Base-by-base conservation (phyloP, 495 filamentous ascomycete genomes). In the Aspergillus avenaceus region DNA sequence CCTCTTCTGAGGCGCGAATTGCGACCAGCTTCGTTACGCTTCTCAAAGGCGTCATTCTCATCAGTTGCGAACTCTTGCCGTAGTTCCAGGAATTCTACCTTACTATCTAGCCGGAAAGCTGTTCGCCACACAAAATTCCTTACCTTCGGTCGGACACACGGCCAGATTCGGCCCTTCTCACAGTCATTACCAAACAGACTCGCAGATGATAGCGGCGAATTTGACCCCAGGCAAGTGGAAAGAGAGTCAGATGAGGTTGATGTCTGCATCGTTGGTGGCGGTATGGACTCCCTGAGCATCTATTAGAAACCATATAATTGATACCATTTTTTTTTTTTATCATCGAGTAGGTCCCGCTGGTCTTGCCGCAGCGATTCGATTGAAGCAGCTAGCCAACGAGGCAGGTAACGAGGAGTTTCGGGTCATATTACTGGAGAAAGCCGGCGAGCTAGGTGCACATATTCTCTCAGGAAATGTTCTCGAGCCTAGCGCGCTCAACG, bases 351-450 rank as follows among this genome's bases (percentile, higher is more conserved):
- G 93, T 25, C 93, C 93, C 40, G 88, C 93, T 44, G 93, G 93
- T 51, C 80, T 99, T 52, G 83, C 86, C 47, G 91, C 93, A 44
- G 95, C 92, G 18, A 99, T 99, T 62, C 84, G 89, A 44, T 66
- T 99, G 42, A 97, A 97, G 70, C 95, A 99, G 69, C 78, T 97
- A 14, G 95, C 93, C 50, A 96, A 90, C 64, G 89, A 88, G 61
- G 87, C 88, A n/a, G 91, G 91, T 29, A 93, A 97, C 63, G 91
- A 97, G 41, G 92, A 95, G 29, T 96, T 97, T 65, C 81, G 95
- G 14, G 91, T 99, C 22, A 72, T 97, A 37, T 65, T 98, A 22
- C 77, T 99, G 49, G 93, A 99, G 60, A 99, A 99, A 72, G 90
- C 95, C 12, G 90, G 91, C 28, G 93, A 97, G 67, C 69, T 99